phyloP scores from a whole-genome alignment of 2,329 filamentous ascomycete genomes.

The Paecilomyces formosus region DNA sequence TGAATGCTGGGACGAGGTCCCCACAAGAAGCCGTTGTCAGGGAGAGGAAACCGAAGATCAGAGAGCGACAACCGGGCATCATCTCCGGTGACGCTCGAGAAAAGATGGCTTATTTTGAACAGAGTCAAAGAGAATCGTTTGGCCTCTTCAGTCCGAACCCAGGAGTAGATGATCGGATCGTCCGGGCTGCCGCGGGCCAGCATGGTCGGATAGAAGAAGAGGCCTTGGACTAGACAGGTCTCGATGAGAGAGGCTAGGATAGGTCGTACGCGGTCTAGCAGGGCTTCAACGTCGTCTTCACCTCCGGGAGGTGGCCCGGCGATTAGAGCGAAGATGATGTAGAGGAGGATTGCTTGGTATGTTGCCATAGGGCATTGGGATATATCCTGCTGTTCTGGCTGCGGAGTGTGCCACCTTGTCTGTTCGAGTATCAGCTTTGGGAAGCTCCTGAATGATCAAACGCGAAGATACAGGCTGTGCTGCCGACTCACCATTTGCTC shows the following conservation, averaged over 20 bases:
- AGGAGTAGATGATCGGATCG: constrained; percentile 11
- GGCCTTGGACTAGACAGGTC: constrained; percentile 18
- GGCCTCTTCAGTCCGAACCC: constrained; percentile 19
- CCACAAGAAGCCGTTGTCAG: constrained; percentile 8
- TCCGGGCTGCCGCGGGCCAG: constrained; percentile 8
- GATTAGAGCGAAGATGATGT: constrained; percentile 19
- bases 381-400: constrained; percentile 1
- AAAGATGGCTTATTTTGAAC: constrained; percentile 12
- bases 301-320: not conserved
- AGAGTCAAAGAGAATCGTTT: constrained; percentile 22
- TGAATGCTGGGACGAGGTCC: constrained; percentile 1
- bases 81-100: constrained; percentile 3
- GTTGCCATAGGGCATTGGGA: constrained; percentile 20
- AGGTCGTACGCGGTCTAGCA: not conserved
- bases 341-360: constrained; percentile 24
- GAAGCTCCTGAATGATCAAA: not conserved
- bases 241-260: constrained; percentile 16
- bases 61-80: constrained; percentile 5
- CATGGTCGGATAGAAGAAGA: constrained; percentile 23
- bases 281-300: constrained; percentile 6
- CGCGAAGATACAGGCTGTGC: not conserved
- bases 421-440: not conserved
- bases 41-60: constrained; percentile 12
- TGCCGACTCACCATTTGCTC: constrained; percentile 16
- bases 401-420: constrained; percentile 2